Evolutionary conservation across 345 rosid genomes (phyloP), one percentile per base, ranked within the genome.

Genomic region (Heritiera littoralis): DNA sequence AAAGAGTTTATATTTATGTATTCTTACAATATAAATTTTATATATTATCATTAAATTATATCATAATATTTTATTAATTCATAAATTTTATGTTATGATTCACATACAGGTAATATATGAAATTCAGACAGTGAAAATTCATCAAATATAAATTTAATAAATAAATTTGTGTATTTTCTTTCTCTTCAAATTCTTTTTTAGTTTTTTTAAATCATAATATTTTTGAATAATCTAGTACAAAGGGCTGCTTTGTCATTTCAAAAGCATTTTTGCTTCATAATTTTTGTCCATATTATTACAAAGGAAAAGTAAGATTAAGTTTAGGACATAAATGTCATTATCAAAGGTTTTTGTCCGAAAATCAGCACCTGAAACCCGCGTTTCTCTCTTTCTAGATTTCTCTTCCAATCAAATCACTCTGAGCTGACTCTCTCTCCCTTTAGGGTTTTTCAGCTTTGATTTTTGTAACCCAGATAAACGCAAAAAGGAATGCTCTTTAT

Each of bases 311-410:
- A 3, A 35, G 6, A 58, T 41, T 58, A 66, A 66, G 23, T 68
- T 78, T 78, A 55, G 32, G 55, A 58, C 80, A 59, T 46, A 58
- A 78, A 72, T 58, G 32, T 54, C 66, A 38, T 49, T 23, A 76
- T 76, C 32, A 14, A 32, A 32, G 10, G 52, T 66, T 76, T 54
- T 18, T 35, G 38, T 64, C 63, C 61, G 13, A 65, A 76, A 65
- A 51, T 68, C 60, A 14, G 58, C 75, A 20, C 58, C 80, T 43
- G 51, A 77, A 68, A 55, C 75, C 67, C 75, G 68, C 75, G 9
- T 77, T 20, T 70, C 69, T 70, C 69, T 78, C 69, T n/a, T 58
- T 68, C 76, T 46, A 78, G 76, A 59, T 70, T 70, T 70, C 49
- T 70, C 69, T 52, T n/a, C 67, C 69, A 78, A 59, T 58, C 59